Base-by-base conservation (phyloP, 2,329 filamentous ascomycete genomes). In the Fusarium pseudocircinatum region DNA sequence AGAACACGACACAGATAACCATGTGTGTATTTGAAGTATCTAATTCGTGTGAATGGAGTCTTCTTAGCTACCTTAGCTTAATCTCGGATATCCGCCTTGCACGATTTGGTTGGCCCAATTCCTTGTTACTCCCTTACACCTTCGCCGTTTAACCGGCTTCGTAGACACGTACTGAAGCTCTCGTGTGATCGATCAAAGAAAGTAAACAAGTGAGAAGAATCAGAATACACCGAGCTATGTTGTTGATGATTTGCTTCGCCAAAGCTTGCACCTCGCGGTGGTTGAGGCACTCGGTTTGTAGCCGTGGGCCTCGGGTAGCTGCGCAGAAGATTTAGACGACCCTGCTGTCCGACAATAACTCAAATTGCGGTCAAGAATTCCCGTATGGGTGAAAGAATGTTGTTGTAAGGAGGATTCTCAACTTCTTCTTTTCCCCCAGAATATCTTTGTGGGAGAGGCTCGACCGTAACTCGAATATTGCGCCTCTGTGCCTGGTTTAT, bases 281-380 rank as follows among this genome's bases (percentile, higher is more conserved):
- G n/a, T 40, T 37, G 20, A 22, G 32, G 30, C 8, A 20, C 40
- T 56, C 30, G 42, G 69, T 69, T 72, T 72, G 69, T 37, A 40
- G n/a, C 50, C 37, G 60, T 52, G n/a, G 53, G n/a, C 46, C 13
- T 46, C 68, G 68, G 69, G 68, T 72, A 72, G 69, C 69, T 60
- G 63, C 69, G 58, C 46, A 28, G 59, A 57, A 44, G 43, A 18
- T 32, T 39, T 57, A 46, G 30, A 47, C 46, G 40, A 40, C 36
- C 24, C 43, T 68, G 40, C 37, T 34, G 68, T 64, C 36, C 60
- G 58, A 64, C 44, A 43, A 28, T 36, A 53, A 47, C 39, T 34
- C 16, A 34, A 54, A 39, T 24, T 69, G 43, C 67, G 68, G 68
- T 70, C 60, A 67, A 43, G 26, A 16, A 43, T 40, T 16, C 30